Evolutionary conservation across 768 basidiomycete species (phyloP), one percentile per base, ranked within the genome.

Genomic region (Pisolithus microcarpus): DNA sequence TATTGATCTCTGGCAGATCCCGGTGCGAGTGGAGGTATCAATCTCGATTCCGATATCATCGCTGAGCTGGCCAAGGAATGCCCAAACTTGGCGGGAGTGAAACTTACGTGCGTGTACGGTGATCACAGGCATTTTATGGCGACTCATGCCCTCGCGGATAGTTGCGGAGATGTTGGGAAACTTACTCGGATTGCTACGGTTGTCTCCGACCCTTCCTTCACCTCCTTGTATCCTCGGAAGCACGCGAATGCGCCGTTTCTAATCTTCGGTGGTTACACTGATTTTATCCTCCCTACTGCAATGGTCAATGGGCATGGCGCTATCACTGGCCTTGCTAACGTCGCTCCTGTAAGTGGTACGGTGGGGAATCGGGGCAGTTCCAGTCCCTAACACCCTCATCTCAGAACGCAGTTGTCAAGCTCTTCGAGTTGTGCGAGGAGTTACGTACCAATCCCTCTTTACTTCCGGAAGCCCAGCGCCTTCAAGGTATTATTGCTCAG

Each of bases 121-220:
- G 28, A 30, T 11, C n/a, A 15, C 28, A 30, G 7, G n/a, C 26
- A 36, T 26, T 26, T 26, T 4, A 23, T 43, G 39, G 8, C 21
- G 31, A 24, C 44, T 63, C 15, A 57, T 54, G 15, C n/a, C 47
- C 51, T 46, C 21, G 53, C 16, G 38, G 23, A 53, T 58, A 91
- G 88, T 39, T 95, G 93, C 61, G 91, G 88, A 26, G 90, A 87
- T 61, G 89, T 96, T 55, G 93, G 92, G 45, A 94, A 94, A 69
- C 75, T 94, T 58, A 88, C 89, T 26, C 79, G 92, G 58, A 86
- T 94, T 56, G 82, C 84, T 45, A 83, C 84, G 40, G 71, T 75
- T 9, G 79, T 88, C 7, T 77, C 85, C 13, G 70, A 71, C 31
- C 64, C 78, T 7, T 64, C 71, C 5, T 92, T 91, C 68, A 55